Conservation (phyloP, 2,329 filamentous ascomycete genomes). For the Fusarium sp. region DNA sequence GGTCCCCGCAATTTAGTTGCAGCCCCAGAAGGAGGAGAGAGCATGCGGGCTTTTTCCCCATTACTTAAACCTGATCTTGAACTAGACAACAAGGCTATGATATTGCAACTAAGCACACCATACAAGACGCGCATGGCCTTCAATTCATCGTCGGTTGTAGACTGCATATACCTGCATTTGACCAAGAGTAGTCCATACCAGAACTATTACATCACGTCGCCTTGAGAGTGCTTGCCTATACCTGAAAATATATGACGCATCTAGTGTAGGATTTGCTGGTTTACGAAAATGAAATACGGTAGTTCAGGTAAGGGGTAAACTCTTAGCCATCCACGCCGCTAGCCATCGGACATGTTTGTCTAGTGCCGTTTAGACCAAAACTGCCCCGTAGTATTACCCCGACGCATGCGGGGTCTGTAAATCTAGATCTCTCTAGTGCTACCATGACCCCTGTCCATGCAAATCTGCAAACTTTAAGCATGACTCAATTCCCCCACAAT, state of each 20-base stretch:
- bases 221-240: too few species aligned
- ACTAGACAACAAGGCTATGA: background rate
- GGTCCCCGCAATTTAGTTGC: constrained; percentile 2
- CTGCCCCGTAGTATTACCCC: constrained; percentile 3
- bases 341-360: background rate
- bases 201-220: too few species aligned
- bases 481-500: background rate
- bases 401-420: constrained; percentile 6
- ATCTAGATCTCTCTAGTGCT: constrained; percentile 14
- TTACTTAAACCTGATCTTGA: too few species aligned
- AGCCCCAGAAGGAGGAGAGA: background rate
- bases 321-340: background rate
- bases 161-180: too few species aligned
- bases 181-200: too few species aligned
- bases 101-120: background rate
- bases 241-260: too few species aligned
- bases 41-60: too few species aligned
- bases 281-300: too few species aligned
- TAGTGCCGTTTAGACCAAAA: too few species aligned
- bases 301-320: background rate
- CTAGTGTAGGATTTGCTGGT: too few species aligned
- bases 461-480: constrained; percentile 6
- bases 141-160: too few species aligned
- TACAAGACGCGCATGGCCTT: too few species aligned
- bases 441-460: background rate